Base-by-base conservation (phyloP, 2,329 filamentous ascomycete species). In the Colletotrichum scovillei region DNA sequence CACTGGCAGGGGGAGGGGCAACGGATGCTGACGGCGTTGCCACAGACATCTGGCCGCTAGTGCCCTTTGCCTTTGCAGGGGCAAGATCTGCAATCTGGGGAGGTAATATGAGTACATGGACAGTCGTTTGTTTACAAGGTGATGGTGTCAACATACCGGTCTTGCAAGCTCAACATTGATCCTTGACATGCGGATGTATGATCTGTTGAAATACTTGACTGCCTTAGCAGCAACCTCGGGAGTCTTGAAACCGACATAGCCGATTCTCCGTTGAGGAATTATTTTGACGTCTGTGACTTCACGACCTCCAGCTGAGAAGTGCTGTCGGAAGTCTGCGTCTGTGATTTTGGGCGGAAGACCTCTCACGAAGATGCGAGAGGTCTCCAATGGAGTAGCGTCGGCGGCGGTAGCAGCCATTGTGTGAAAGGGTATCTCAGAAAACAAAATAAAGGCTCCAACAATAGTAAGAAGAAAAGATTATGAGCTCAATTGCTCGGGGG, bases 111-210 rank as follows among this genome's bases (percentile, higher is more conserved):
- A 53, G 35, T 68, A 75, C 75, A 57, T 30, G 30, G 11, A 14
- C 26, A 5, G 52, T 49, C n/a, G 2, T 30, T 6, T 60, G 22
- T 63, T 58, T 58, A 38, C 57, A 14, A 26, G 22, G 24, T 49
- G 24, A n/a, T 16, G n/a, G 56, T 16, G 52, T 11, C 16, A 38
- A 74, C 64, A 56, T 74, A 77, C 74, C 67, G 97, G 93, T 81
- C 90, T 92, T 69, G 97, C 97, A 79, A 97, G 86, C 85, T 98
- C 95, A 75, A 98, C 97, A 35, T 89, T 89, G 79, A 99, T 95
- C 86, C 93, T 97, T 71, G 95, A 98, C 94, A 98, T 97, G 78
- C 95, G 94, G 79, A 99, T 95, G 84, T 95, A 99, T 75, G 95
- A 93, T 81, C 91, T 94, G 87, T 99, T 95, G 88, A 98, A 98